These are phyloP conservation scores for Proteromonas lacertae DNA, from an alignment of 352 stramenopile genomes.

Conservation along the genomic window DNA sequence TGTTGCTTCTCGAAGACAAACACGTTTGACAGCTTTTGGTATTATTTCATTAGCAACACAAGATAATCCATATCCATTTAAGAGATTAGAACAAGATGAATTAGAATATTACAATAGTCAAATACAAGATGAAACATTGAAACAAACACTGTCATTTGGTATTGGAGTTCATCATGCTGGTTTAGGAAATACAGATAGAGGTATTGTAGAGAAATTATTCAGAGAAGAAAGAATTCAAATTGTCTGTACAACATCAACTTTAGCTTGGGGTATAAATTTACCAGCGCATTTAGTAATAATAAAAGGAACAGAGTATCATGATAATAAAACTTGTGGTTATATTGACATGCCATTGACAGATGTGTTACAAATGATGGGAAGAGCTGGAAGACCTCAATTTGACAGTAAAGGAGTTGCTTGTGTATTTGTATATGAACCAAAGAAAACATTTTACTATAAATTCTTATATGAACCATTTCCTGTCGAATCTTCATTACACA, in stretches of 20 bases:
- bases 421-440: conserved; percentile 76
- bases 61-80: conserved; percentile 55
- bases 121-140: conserved; percentile 41
- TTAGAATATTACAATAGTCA: conserved; percentile 21
- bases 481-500: conserved; percentile 67
- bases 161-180: conserved; percentile 87
- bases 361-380: conserved; percentile 93
- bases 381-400: conserved; percentile 46
- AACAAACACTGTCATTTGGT: conserved; percentile 78
- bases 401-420: conserved; percentile 69
- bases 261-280: conserved; percentile 50
- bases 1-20: conserved; percentile 85
- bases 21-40: conserved; percentile 75
- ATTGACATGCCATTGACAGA: conserved; percentile 88
- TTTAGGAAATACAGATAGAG: conserved; percentile 36
- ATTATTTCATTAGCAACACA: conserved; percentile 60
- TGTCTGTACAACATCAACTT: conserved; percentile 48
- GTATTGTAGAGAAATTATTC: conserved; percentile 83
- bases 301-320: conserved; percentile 93
- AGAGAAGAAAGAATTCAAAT: conserved; percentile 68
- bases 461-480: conserved; percentile 88
- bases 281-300: conserved; percentile 71
- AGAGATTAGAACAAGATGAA: conserved; percentile 46
- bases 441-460: conserved; percentile 93
- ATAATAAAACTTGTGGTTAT: conserved; percentile 54